These are phyloP conservation scores for Rubia tinctorum DNA, from an alignment of 305 asterid species.

Conservation along the genomic window DNA sequence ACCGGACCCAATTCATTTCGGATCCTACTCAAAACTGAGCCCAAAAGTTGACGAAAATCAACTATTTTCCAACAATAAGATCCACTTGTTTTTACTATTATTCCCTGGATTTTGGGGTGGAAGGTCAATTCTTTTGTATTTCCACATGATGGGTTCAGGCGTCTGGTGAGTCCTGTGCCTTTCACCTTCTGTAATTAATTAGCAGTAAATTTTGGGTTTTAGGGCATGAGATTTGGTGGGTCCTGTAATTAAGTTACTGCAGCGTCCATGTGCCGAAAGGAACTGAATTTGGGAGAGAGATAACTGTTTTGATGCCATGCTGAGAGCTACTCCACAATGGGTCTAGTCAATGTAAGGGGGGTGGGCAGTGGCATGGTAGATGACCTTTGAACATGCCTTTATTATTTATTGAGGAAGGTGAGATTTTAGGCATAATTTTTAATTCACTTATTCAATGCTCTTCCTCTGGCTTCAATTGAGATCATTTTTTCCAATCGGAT, in stretches of 20 bases:
- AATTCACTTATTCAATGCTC: slow-evolving; percentile 5
- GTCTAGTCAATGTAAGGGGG: background rate
- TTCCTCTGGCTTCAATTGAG: background rate
- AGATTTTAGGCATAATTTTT: background rate
- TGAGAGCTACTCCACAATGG: background rate
- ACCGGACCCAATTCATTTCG: too few relatives aligned
- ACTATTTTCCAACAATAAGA: too few relatives aligned
- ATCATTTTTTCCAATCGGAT: too few relatives aligned
- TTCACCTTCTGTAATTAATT: background rate
- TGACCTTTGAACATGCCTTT: background rate
- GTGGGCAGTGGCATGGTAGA: too few relatives aligned
- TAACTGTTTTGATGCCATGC: slow-evolving; percentile 12
- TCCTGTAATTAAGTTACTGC: slow-evolving; percentile 11
- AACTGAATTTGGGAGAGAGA: slow-evolving; percentile 7
- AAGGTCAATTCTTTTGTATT: slow-evolving; percentile 15
- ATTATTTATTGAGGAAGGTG: slow-evolving; percentile 3
- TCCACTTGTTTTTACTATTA: background rate
- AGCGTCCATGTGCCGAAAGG: slow-evolving; percentile 52
- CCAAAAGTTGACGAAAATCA: too few relatives aligned
- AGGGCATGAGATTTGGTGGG: background rate
- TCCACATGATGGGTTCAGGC: slow-evolving; percentile 20
- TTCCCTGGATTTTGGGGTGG: slow-evolving; percentile 5
- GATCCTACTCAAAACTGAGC: too few relatives aligned
- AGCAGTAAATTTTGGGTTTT: background rate
- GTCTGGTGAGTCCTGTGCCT: slow-evolving; percentile 14